phyloP scores from a whole-genome alignment of 192 early-diverging fungal genomes.

The Coemansia sp. region DNA sequence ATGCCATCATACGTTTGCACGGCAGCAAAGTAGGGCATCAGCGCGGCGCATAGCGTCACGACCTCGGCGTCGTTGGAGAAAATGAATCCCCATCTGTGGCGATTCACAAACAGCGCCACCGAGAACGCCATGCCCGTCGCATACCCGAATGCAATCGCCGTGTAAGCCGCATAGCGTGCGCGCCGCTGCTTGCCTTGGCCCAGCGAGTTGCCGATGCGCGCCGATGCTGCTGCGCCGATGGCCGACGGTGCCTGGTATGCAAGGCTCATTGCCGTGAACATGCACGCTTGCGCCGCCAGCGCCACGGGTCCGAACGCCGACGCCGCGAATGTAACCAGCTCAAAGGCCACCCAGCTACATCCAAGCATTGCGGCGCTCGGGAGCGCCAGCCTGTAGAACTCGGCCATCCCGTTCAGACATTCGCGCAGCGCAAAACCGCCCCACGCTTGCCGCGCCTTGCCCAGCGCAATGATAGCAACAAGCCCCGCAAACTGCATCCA shows the following conservation, averaged over 20 bases:
- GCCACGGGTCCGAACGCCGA: slow-evolving; percentile 75
- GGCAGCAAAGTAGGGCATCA: slow-evolving; percentile 48
- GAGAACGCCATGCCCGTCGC: slow-evolving; percentile 64
- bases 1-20: slow-evolving; percentile 58
- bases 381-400: slow-evolving; percentile 73
- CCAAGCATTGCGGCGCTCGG: slow-evolving; percentile 86
- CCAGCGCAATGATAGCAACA: slow-evolving; percentile 56
- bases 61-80: slow-evolving; percentile 44
- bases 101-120: slow-evolving; percentile 58
- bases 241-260: slow-evolving; percentile 73
- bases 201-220: slow-evolving; percentile 77
- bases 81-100: slow-evolving; percentile 67
- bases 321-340: slow-evolving; percentile 70
- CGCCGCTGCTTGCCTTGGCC: slow-evolving; percentile 61
- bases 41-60: slow-evolving; percentile 24
- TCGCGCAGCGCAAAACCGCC: slow-evolving; percentile 72
- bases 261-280: slow-evolving; percentile 70
- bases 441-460: slow-evolving; percentile 64
- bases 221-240: slow-evolving; percentile 74
- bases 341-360: slow-evolving; percentile 84
- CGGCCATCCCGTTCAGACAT: slow-evolving; percentile 63
- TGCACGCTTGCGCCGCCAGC: slow-evolving; percentile 82
- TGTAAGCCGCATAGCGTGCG: slow-evolving; percentile 60
- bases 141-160: slow-evolving; percentile 62
- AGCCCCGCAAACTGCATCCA: slow-evolving; percentile 62